phyloP scores from a whole-genome alignment of 345 rosid species.

The Populus tremula region DNA sequence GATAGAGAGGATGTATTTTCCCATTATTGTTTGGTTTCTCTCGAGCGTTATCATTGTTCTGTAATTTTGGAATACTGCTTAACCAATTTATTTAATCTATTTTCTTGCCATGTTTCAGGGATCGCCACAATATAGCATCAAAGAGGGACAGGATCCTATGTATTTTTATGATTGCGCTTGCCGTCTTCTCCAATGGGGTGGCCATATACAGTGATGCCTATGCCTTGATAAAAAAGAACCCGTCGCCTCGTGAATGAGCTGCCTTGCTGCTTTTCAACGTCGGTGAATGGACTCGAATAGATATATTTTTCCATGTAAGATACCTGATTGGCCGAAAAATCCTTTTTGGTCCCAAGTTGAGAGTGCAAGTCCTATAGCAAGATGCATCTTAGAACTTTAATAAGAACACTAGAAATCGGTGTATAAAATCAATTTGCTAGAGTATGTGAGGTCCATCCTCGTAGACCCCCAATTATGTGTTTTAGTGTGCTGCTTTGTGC shows the following conservation, averaged over 20 bases:
- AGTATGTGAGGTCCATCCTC: neutral
- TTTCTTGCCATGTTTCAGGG: constrained; percentile 44
- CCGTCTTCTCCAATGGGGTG: constrained; percentile 63
- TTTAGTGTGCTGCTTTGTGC: constrained; percentile 13
- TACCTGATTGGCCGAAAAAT: constrained; percentile 5
- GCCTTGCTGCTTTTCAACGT: neutral
- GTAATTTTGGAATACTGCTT: neutral
- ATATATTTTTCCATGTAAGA: neutral
- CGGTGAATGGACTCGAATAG: neutral
- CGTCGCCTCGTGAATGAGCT: constrained; percentile 27
- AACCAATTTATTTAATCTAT: neutral
- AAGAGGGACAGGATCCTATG: constrained; percentile 59
- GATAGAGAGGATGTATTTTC: neutral
- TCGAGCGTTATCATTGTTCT: neutral
- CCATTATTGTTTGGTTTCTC: neutral
- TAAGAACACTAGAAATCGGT: constrained; percentile 7
- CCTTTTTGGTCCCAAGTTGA: neutral
- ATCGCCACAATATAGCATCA: constrained; percentile 69
- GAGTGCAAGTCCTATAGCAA: constrained; percentile 3
- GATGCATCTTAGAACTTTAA: constrained; percentile 6
- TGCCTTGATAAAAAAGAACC: constrained; percentile 48
- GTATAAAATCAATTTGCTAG: constrained; percentile 13
- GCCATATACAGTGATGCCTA: constrained; percentile 82
- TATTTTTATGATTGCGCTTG: constrained; percentile 67
- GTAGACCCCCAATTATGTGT: constrained; percentile 1